These are phyloP conservation scores for Vicia villosa DNA, from an alignment of 306 rosid species.

Conservation along the genomic window DNA sequence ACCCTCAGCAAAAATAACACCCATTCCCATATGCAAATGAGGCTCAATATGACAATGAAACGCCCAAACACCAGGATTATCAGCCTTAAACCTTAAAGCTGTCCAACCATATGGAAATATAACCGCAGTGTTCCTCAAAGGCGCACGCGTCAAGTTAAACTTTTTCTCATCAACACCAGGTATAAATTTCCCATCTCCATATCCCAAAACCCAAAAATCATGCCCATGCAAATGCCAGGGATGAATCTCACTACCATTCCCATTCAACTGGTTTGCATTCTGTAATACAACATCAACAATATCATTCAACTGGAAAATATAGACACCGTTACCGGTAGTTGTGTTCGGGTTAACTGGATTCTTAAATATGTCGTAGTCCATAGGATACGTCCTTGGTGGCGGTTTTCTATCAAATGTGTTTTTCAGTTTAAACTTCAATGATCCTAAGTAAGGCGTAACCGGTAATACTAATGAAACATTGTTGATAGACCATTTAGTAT, in stretches of 20 bases:
- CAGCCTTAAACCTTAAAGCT: conserved; percentile 70
- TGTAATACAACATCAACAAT: conserved; percentile 70
- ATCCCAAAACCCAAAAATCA: conserved; percentile 86
- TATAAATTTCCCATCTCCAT: conserved; percentile 75
- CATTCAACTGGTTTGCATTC: conserved; percentile 53
- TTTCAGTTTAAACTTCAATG: conserved; percentile 36
- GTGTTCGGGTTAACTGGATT: conserved; percentile 52
- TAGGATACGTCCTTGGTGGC: conserved; percentile 51
- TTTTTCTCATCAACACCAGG: conserved; percentile 35
- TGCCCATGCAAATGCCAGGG: conserved; percentile 97
- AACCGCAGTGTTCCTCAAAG: conserved; percentile 63
- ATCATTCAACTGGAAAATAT: conserved; percentile 36
- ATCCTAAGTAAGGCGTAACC: conserved; percentile 65
- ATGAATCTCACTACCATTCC: conserved; percentile 66
- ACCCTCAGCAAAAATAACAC: conserved; percentile 67
- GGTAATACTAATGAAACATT: conserved; percentile 66
- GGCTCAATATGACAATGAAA: conserved; percentile 94
- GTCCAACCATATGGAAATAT: conserved; percentile 87
- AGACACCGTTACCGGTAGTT: conserved; percentile 52
- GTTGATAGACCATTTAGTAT: conserved; percentile 75
- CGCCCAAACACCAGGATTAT: conserved; percentile 91
- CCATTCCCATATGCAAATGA: conserved; percentile 96
- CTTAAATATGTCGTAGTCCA: conserved; percentile 47
- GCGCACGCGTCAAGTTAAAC: conserved; percentile 70
- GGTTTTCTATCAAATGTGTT: conserved; percentile 34